These are phyloP conservation scores for Blastocystis sp. DNA, from an alignment of 352 stramenopile genomes.

Conservation along the genomic window DNA sequence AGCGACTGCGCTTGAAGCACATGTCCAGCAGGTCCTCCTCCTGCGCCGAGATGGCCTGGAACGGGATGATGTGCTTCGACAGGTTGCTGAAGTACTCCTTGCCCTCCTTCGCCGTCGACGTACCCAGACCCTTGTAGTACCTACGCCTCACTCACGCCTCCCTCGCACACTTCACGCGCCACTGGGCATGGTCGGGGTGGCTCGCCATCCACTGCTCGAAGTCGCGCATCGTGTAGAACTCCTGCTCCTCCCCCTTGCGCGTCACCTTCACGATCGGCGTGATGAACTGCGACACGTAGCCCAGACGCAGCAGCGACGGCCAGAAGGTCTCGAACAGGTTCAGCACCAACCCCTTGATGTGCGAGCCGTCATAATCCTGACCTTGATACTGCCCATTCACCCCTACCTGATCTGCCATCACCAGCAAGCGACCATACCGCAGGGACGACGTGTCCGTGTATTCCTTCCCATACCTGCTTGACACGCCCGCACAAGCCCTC, in stretches of 20 bases:
- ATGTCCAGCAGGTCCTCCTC: conserved; percentile 88
- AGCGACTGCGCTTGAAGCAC: conserved; percentile 91
- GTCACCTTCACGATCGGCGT: conserved; percentile 96
- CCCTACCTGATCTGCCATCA: conserved; percentile 97
- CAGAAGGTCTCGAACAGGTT: conserved; percentile 98
- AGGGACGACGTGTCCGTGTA: conserved; percentile 75
- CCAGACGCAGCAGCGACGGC: conserved; percentile 86
- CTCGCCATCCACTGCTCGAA: conserved; percentile 86
- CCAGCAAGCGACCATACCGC: conserved; percentile 96
- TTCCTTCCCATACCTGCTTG: conserved; percentile 71
- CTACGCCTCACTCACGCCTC: not conserved
- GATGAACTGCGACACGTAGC: conserved; percentile 89
- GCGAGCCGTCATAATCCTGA: conserved; percentile 89
- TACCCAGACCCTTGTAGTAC: conserved; percentile 99
- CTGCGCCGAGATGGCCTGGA: conserved; percentile 73
- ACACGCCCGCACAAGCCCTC: conserved; percentile 75
- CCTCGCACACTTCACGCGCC: conserved; percentile 83
- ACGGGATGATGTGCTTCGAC: conserved; percentile 86
- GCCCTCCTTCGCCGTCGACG: conserved; percentile 88
- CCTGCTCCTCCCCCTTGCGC: conserved; percentile 79
- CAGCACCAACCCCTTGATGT: conserved; percentile 97
- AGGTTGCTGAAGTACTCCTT: conserved; percentile 95
- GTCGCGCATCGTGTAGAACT: conserved; percentile 94
- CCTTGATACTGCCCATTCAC: not conserved
- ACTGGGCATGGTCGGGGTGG: conserved; percentile 83